phyloP scores from a whole-genome alignment of 768 basidiomycete genomes.

The Melanogaster broomeanus region DNA sequence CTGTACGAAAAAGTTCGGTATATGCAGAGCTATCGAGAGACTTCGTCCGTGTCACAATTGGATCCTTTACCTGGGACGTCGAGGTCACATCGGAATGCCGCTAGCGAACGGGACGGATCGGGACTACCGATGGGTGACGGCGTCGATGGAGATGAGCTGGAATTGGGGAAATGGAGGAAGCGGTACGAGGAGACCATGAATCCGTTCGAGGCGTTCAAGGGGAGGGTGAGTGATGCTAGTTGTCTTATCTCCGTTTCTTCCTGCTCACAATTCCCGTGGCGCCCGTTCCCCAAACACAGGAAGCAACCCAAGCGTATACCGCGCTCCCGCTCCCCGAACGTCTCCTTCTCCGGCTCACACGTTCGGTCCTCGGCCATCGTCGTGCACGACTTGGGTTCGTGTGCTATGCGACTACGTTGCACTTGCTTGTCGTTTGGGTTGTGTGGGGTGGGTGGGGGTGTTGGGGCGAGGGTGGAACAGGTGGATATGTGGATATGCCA shows the following conservation, averaged over 20 bases:
- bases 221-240: constrained; percentile 64
- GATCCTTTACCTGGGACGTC: constrained; percentile 59
- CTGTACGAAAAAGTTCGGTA: constrained; percentile 98
- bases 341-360: constrained; percentile 81
- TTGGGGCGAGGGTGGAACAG: constrained; percentile 43
- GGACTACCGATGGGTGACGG: constrained; percentile 28
- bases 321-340: constrained; percentile 91
- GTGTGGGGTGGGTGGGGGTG: constrained; percentile 62
- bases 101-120: neutral
- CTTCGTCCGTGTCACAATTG: constrained; percentile 62
- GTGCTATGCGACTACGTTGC: constrained; percentile 78
- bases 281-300: constrained; percentile 54
- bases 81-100: constrained; percentile 3
- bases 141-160: constrained; percentile 52
- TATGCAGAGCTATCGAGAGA: constrained; percentile 95
- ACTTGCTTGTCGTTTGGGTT: constrained; percentile 80
- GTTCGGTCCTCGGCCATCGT: constrained; percentile 84
- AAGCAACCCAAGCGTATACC: constrained; percentile 91
- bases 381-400: constrained; percentile 90
- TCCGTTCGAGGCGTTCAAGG: constrained; percentile 96
- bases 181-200: constrained; percentile 98
- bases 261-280: neutral
- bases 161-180: constrained; percentile 83
- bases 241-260: neutral
- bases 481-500: constrained; percentile 10